Percentiles rank a stretch among this genome's conserved stretches.
These are phyloP conservation scores for Cylindrodendrum hubeiense DNA, from an alignment of 2,329 filamentous ascomycete genomes.

Conservation along the genomic window DNA sequence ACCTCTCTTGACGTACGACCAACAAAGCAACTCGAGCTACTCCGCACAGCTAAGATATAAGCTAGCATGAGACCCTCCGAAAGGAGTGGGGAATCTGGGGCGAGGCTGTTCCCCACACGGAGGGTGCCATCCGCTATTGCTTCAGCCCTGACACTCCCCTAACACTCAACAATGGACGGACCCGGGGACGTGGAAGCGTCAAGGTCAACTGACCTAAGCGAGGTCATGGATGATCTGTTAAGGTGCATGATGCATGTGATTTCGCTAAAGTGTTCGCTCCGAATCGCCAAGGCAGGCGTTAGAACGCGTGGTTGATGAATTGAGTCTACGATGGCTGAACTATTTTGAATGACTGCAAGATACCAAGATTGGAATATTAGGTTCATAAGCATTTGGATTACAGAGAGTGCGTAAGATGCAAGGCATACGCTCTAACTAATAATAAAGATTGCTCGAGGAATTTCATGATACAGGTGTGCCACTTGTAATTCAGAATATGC, in stretches of 20 bases:
- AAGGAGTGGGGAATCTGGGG: background rate
- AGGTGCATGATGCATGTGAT: background rate
- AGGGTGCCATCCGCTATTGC: constrained; percentile 16
- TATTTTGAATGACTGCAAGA: background rate
- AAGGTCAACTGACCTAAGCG: background rate
- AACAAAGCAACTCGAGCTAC: background rate
- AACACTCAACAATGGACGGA: background rate
- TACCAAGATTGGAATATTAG: background rate
- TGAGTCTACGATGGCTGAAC: background rate
- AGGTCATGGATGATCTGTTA: background rate
- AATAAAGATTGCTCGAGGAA: background rate
- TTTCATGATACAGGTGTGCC: background rate
- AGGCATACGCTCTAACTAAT: background rate
- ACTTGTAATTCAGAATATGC: too few relatives aligned
- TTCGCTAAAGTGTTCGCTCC: background rate
- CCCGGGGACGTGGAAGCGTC: background rate
- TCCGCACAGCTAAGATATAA: background rate
- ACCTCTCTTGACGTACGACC: background rate
- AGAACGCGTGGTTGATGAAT: background rate
- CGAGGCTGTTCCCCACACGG: constrained; percentile 18
- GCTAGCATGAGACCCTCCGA: background rate
- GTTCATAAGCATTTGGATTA: background rate
- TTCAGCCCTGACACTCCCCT: background rate
- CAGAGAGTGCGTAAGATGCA: background rate
- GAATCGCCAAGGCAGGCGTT: background rate